Base-by-base conservation (phyloP, 345 rosid species). In the Aurinia saxatilis region DNA sequence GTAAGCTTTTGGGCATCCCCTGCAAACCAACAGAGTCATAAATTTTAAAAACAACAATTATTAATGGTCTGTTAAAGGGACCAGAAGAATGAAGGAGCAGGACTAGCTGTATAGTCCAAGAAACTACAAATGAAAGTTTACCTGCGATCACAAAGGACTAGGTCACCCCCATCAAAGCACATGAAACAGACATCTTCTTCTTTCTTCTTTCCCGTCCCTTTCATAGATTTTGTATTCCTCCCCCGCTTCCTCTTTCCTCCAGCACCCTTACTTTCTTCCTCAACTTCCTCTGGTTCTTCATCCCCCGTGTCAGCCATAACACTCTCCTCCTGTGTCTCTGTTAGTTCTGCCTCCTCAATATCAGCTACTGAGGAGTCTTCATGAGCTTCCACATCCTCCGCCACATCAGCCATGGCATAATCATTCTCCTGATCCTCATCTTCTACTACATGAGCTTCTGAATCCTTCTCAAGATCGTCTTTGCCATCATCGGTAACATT, bases 1-100 rank as follows among this genome's bases (percentile, higher is more conserved):
- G 68, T 95, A 95, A 21, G 96, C 99, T 84, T 95, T 95, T 13
- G 99, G 96, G 63, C 99, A 95, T 13, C 97, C 97, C 96, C 99
- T 95, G 62, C 46, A 67, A 42, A 16, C 30, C 57, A 45, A 60
- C 39, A 66, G 4, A 37, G 37, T 59, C 63, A 29, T 10, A 35
- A 36, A 21, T 21, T 30, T 34, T 57, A 2, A 39, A 42, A 59
- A 58, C 12, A 45, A 52, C 29, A 59, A 36, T 21, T 36, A 18
- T 11, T 1, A 16, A 64, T 35, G 38, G 57, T 50, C 9, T 64
- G 49, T 17, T 42, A 27, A 29, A 41, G 42, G 47, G 36, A 50
- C 31, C 10, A 38, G 17, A 54, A 56, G 53, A 49, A 33, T n/a
- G n/a, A n/a, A 47, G 63, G 10, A 54, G 36, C 31, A 30, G 31